Percentiles rank a stretch among this genome's conserved stretches.
Conservation (phyloP, 164 flowering plant genomes). For the Annona cherimola region DNA sequence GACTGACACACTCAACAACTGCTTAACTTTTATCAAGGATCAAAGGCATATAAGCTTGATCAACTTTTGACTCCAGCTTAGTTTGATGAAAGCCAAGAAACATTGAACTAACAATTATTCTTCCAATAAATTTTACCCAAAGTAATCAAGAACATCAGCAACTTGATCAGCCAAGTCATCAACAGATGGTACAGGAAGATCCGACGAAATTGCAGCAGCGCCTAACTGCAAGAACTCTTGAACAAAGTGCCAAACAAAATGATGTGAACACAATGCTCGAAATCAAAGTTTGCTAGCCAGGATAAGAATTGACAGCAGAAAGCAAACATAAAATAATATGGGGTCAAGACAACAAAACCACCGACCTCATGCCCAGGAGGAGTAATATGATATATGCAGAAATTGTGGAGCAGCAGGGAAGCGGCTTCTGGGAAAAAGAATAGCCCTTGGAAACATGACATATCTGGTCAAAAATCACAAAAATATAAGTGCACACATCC, state of each 20-base stretch:
- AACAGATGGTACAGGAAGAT: constrained; percentile 39
- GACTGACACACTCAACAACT: background rate
- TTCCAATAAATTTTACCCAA: constrained; percentile 42
- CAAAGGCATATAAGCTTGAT: background rate
- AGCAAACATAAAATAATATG: background rate
- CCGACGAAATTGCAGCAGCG: constrained; percentile 45
- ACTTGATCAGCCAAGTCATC: constrained; percentile 70
- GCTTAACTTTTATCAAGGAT: background rate
- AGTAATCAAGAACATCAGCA: constrained; percentile 66
- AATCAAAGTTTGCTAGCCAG: background rate
- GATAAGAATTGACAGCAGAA: background rate
- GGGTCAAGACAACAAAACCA: constrained; percentile 17
- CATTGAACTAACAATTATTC: background rate
- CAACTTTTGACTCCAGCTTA: background rate
- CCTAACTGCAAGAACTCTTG: constrained; percentile 64
- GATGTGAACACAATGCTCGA: constrained; percentile 12
- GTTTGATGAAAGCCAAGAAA: background rate
- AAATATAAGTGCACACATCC: background rate
- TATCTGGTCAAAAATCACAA: constrained; percentile 39
- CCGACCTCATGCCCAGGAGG: constrained; percentile 94
- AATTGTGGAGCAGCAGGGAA: constrained; percentile 81
- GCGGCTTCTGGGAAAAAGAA: constrained; percentile 87
- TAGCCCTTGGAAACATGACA: constrained; percentile 86
- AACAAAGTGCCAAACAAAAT: constrained; percentile 19
- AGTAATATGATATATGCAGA: constrained; percentile 81